Percentiles rank a stretch among this genome's conserved stretches.
Evolutionary conservation across 352 stramenopile genomes (phyloP).

Genomic region (Globisporangium acanthophoron): DNA sequence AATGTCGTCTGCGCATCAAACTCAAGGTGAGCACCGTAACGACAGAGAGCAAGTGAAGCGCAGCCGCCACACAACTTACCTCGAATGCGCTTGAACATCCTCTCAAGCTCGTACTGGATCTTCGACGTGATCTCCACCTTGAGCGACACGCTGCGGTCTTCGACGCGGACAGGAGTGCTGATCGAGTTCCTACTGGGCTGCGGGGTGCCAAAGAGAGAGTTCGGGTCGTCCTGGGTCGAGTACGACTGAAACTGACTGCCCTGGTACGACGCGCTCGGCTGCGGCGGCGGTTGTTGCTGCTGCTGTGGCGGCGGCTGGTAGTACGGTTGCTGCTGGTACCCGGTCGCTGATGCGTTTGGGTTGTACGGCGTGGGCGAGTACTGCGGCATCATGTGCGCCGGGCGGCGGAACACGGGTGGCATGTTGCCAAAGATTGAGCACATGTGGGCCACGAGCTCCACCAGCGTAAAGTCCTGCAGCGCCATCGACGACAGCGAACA

Average conservation of each 20-base stretch:
- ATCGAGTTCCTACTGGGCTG: neutral
- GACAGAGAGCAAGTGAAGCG: neutral
- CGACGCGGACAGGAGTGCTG: conserved; percentile 8
- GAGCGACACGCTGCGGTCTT: conserved; percentile 44
- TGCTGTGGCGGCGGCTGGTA: conserved; percentile 15
- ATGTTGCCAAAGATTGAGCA: conserved; percentile 89
- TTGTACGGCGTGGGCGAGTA: conserved; percentile 31
- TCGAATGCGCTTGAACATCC: conserved; percentile 75
- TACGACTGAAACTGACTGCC: conserved; percentile 21
- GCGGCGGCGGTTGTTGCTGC: neutral
- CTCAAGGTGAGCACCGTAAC: neutral
- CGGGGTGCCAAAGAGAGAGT: conserved; percentile 40
- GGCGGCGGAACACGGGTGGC: conserved; percentile 76
- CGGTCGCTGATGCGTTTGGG: conserved; percentile 16
- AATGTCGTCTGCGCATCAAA: conserved; percentile 45
- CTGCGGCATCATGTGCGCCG: conserved; percentile 31
- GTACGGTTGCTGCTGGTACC: conserved; percentile 12
- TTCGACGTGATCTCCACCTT: conserved; percentile 77
- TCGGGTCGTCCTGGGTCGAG: conserved; percentile 9
- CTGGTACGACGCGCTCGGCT: conserved; percentile 6
- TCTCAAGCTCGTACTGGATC: conserved; percentile 73
- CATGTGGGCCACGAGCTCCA: conserved; percentile 83
- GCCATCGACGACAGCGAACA: conserved; percentile 4
- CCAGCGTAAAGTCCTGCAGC: conserved; percentile 66
- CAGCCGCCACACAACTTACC: conserved; percentile 14